A percentile compares a stretch with the other conserved stretches of the same genome.
Conservation (phyloP, 306 rosid species). For the Cucurbita moschata region DNA sequence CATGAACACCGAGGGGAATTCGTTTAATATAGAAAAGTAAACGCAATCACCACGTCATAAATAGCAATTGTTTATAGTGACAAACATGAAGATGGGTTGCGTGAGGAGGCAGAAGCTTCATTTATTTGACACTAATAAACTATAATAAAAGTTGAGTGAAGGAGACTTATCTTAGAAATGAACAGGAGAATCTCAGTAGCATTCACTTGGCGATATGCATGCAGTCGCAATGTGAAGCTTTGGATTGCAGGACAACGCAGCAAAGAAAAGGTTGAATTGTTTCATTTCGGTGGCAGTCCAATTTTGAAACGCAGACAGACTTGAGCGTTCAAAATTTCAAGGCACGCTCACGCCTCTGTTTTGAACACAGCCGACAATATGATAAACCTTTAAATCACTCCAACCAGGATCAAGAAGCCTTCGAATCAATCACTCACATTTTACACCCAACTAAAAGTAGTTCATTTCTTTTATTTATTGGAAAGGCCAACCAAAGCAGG, state of each 20-base stretch:
- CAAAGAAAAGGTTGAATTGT: background rate
- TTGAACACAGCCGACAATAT: background rate
- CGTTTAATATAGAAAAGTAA: background rate
- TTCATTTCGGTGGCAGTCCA: background rate
- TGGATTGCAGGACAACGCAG: background rate
- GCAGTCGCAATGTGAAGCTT: background rate
- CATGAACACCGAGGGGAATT: background rate
- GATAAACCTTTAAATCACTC: background rate
- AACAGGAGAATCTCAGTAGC: too few relatives aligned
- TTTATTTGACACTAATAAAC: background rate
- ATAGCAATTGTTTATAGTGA: background rate
- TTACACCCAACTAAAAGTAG: background rate
- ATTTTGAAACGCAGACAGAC: background rate
- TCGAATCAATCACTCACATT: background rate
- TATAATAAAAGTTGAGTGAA: background rate
- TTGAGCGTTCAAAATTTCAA: background rate
- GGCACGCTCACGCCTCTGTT: background rate
- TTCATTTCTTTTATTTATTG: background rate
- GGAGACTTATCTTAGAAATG: too few relatives aligned
- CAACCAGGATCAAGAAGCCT: background rate
- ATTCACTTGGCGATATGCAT: background rate
- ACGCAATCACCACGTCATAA: background rate
- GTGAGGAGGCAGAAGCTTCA: background rate
- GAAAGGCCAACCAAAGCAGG: background rate
- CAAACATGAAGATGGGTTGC: background rate